Evolutionary conservation across 129 eudicot genomes (phyloP).

Genomic region (Lactuca saligna): DNA sequence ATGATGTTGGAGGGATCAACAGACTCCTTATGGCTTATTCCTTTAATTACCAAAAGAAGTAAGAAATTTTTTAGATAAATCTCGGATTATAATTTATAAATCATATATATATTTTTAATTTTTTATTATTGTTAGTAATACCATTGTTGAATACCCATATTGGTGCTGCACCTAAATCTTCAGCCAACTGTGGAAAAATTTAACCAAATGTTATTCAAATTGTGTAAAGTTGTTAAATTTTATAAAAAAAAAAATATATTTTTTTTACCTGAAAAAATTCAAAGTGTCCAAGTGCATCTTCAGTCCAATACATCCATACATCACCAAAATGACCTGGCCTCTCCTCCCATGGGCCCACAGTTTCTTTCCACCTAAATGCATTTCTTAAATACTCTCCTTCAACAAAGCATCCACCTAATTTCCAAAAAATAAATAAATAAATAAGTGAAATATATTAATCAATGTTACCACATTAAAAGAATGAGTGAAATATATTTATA

Average conservation of each 20-base stretch:
- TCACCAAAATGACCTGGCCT: constrained; percentile 99
- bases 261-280: constrained; percentile 78
- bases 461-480: too few species aligned
- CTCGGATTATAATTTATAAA: background rate
- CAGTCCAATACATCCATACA: constrained; percentile 98
- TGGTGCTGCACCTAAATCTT: constrained; percentile 90
- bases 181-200: constrained; percentile 62
- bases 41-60: constrained; percentile 30
- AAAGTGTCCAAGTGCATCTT: constrained; percentile 88
- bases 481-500: too few species aligned
- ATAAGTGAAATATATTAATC: too few species aligned
- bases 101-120: too few species aligned
- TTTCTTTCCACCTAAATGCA: constrained; percentile 98
- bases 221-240: background rate
- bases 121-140: constrained; percentile 22
- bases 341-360: constrained; percentile 94
- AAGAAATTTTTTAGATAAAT: constrained; percentile 1
- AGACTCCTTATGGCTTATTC: constrained; percentile 75
- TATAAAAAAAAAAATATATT: background rate
- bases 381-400: constrained; percentile 88
- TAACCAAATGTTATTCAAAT: background rate
- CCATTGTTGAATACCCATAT: constrained; percentile 98
- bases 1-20: constrained; percentile 64
- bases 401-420: constrained; percentile 90
- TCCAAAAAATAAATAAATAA: background rate